Evolutionary conservation across 2,329 filamentous ascomycete genomes (phyloP), one percentile per base, ranked within the genome.

Genomic region (Bipolaris gigantea): DNA sequence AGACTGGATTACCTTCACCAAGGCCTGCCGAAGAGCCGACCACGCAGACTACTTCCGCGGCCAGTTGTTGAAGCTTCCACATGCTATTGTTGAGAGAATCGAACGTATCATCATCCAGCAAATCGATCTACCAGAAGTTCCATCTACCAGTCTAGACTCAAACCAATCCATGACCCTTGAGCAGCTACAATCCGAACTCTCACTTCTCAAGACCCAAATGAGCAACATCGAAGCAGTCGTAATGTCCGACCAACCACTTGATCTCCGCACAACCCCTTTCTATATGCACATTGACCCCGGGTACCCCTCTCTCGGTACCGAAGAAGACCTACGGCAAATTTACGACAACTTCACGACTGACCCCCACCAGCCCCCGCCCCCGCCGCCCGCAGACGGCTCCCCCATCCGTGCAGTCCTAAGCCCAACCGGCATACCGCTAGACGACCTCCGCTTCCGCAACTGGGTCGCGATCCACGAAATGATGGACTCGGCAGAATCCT

Each of bases 381-480:
- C 56, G 8, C 54, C 54, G 30, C 30, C 56, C 16, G 38, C 44
- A 23, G 50, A 61, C 13, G 51, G 53, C 18, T 48, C 56, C 15
- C 36, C 53, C 13, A 16, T 36, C 7, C 44, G 57, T 15, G 27
- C 47, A 16, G 53, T 57, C 9, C 39, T 67, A n/a, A 72, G 67
- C 35, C 38, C 70, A 2, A 76, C 76, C 1, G 76, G 76, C 13
- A 72, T 80, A 27, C 70, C 77, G 0, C 63, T 81, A 13, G 75
- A 75, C 35, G 71, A 76, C 19, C 66, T 81, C 13, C 75, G 80
- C 34, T 83, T 78, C 64, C 72, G 75, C 54, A 81, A 81, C 53
- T 83, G 81, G 81, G 70, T 75, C 43, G 68, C 67, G 7, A 70
- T 82, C 42, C 77, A 79, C 48, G 73, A 78, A 45, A 67, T 82